These are phyloP conservation scores for Alternaria infectoria DNA, from an alignment of 2,329 filamentous ascomycete species.

Conservation along the genomic window DNA sequence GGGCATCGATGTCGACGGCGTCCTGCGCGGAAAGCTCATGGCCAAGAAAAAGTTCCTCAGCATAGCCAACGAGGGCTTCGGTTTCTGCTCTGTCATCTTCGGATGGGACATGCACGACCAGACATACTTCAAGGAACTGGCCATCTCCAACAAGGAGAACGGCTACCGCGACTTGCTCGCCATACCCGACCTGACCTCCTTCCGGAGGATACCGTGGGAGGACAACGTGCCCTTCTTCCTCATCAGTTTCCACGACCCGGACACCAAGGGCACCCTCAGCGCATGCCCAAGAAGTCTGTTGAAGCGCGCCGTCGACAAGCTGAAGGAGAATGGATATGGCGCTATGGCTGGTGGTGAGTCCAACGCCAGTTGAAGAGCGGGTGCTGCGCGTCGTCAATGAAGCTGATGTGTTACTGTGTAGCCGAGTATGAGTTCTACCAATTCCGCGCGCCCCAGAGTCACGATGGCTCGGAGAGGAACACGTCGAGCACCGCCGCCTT, in stretches of 20 bases:
- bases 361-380: conserved; percentile 7
- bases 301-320: conserved; percentile 69
- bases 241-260: conserved; percentile 82
- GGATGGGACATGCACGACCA: conserved; percentile 98
- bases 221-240: conserved; percentile 84
- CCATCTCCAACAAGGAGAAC: conserved; percentile 88
- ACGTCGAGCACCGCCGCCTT: conserved; percentile 75
- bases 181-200: conserved; percentile 77
- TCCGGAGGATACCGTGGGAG: conserved; percentile 90
- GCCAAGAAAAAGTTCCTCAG: conserved; percentile 93
- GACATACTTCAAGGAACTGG: conserved; percentile 84
- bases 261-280: conserved; percentile 72
- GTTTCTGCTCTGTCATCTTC: conserved; percentile 93
- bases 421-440: conserved; percentile 97
- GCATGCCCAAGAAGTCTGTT: conserved; percentile 82
- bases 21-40: conserved; percentile 86
- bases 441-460: conserved; percentile 70
- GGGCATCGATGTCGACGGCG: conserved; percentile 85
- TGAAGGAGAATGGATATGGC: conserved; percentile 72
- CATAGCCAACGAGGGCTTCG: conserved; percentile 80
- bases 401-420: conserved; percentile 49
- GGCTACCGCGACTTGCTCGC: conserved; percentile 88
- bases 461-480: conserved; percentile 61
- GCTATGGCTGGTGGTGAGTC: conserved; percentile 86
- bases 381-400: conserved; percentile 20